Evolutionary conservation across 1,139 yeast species (phyloP), one percentile per base, ranked within the genome.

Genomic region (Lodderomyces pseudojiufengensis): DNA sequence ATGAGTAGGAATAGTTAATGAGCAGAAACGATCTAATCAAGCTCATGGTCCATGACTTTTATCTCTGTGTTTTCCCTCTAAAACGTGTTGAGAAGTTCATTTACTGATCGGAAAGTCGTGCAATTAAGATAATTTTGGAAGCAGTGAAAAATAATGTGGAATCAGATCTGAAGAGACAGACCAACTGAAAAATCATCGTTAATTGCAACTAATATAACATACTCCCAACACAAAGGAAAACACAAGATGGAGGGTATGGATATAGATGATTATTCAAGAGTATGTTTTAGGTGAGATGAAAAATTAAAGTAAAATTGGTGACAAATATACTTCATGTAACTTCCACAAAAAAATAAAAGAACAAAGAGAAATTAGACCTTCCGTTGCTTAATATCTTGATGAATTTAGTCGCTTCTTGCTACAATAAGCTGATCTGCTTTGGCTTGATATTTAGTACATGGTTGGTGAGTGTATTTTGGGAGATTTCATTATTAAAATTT

Each of bases 211-310:
- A 7, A 27, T 24, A 26, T 14, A 26, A 12, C 10, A 13, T 9
- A 15, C 10, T 20, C n/a, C n/a, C 24, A 9, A 22, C 24, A 22
- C n/a, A 9, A 22, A 9, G 9, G 10, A 22, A 22, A 9, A n/a
- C 10, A 14, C 41, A 53, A 38, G 36, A 71, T 72, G 64, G 77
- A 72, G 43, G 72, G 62, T 32, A 72, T 76, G 73, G 80, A 75
- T 46, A 69, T 75, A 40, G 80, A 75, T 54, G 73, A 70, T 52
- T 71, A 70, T 51, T 65, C 76, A 49, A 70, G 76, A 58, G 76
- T 73, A 68, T 54, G 75, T 69, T 50, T 13, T 9, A 10, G 10
- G 11, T 24, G 9, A 9, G 18, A 16, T 20, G 24, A 27, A 22
- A 33, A 8, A 26, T 18, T 33, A n/a, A n/a, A n/a, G n/a, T n/a